phyloP scores from a whole-genome alignment of 2,329 filamentous ascomycete genomes.

The Rutstroemia sp. region DNA sequence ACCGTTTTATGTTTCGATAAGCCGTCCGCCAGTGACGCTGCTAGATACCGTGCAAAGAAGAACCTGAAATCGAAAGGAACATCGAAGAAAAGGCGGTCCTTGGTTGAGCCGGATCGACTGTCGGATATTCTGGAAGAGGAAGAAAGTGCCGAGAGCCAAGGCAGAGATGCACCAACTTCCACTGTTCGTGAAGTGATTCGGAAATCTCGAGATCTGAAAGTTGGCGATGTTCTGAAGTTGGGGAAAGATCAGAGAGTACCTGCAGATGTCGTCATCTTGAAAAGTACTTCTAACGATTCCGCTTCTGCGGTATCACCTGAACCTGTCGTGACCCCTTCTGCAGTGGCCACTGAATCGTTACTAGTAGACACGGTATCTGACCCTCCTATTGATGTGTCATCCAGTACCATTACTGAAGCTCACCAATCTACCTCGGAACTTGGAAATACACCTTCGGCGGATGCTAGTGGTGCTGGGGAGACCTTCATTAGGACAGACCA shows the following conservation, averaged over 20 bases:
- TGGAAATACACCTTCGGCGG: slow-evolving; percentile 24
- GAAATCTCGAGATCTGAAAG: slow-evolving; percentile 80
- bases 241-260: slow-evolving; percentile 89
- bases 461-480: slow-evolving; percentile 50
- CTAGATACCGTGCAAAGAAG: slow-evolving; percentile 33
- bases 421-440: slow-evolving; percentile 21
- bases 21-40: slow-evolving; percentile 31
- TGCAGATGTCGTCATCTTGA: slow-evolving; percentile 87
- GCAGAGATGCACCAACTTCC: slow-evolving; percentile 38
- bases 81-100: slow-evolving; percentile 31
- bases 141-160: slow-evolving; percentile 41
- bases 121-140: slow-evolving; percentile 67
- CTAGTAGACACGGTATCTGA: slow-evolving; percentile 28
- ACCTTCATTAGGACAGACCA: slow-evolving; percentile 97
- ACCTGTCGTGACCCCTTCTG: neutral
- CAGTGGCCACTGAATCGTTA: slow-evolving; percentile 15
- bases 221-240: slow-evolving; percentile 92
- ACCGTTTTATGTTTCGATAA: slow-evolving; percentile 67
- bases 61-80: slow-evolving; percentile 41
- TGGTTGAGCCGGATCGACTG: slow-evolving; percentile 38
- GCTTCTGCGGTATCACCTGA: slow-evolving; percentile 18
- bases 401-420: slow-evolving; percentile 15
- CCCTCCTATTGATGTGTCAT: slow-evolving; percentile 21
- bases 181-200: slow-evolving; percentile 61
- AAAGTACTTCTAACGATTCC: slow-evolving; percentile 62